phyloP scores from a whole-genome alignment of 2,329 filamentous ascomycete genomes.

The Verticillium tricorpus region DNA sequence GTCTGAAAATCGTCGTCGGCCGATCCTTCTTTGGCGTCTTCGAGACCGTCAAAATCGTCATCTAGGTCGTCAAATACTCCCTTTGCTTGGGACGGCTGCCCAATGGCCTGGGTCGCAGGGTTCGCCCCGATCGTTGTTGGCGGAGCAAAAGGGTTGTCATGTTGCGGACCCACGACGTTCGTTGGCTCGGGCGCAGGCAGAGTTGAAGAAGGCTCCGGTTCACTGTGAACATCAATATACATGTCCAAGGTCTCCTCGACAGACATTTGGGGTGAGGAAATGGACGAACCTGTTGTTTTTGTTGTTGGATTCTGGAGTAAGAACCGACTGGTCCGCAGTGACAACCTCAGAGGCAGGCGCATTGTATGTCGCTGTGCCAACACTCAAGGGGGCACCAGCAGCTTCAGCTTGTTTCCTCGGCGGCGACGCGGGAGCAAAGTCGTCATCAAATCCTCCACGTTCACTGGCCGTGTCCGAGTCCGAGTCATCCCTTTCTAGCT shows the following conservation, averaged over 20 bases:
- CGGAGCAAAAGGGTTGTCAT: constrained; percentile 4
- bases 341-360: constrained; percentile 17
- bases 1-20: constrained; percentile 77
- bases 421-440: constrained; percentile 69
- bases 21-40: constrained; percentile 77
- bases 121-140: neutral
- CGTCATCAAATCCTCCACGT: constrained; percentile 84
- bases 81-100: constrained; percentile 22
- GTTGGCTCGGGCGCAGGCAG: neutral
- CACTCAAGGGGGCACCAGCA: neutral
- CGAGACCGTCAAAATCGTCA: constrained; percentile 75
- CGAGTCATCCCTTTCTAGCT: constrained; percentile 74
- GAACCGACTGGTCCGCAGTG: neutral
- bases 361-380: neutral
- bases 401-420: constrained; percentile 25
- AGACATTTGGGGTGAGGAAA: neutral
- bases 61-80: constrained; percentile 71
- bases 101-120: constrained; percentile 18
- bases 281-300: neutral
- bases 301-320: neutral
- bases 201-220: neutral
- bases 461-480: constrained; percentile 80
- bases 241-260: neutral
- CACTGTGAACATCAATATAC: neutral
- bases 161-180: neutral